Conservation (phyloP, 2,329 filamentous ascomycete genomes). For the Colletotrichum godetiae region DNA sequence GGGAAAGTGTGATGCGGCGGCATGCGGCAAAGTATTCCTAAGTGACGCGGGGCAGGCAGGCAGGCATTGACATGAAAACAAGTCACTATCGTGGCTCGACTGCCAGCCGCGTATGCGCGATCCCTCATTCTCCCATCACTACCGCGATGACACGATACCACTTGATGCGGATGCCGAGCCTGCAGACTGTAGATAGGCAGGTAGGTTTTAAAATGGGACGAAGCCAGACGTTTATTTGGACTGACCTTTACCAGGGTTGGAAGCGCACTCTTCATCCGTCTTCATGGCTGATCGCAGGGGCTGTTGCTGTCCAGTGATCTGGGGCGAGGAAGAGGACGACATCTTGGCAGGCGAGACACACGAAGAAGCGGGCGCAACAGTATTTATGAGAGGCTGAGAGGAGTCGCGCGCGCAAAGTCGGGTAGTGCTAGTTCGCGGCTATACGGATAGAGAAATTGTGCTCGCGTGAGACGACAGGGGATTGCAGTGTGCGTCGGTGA, state of each 20-base stretch:
- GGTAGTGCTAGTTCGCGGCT: not conserved
- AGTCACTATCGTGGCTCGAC: slow-evolving; percentile 6
- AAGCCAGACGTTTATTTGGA: slow-evolving; percentile 33
- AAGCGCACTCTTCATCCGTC: slow-evolving; percentile 54
- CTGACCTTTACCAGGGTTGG: slow-evolving; percentile 57
- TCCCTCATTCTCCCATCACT: not conserved
- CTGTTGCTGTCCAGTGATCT: slow-evolving; percentile 20
- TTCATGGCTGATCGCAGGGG: slow-evolving; percentile 58
- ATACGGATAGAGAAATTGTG: not conserved
- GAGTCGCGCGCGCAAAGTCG: not conserved
- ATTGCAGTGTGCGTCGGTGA: slow-evolving; percentile 11
- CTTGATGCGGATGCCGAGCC: slow-evolving; percentile 29
- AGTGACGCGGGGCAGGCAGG: slow-evolving; percentile 36
- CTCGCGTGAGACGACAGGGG: not conserved
- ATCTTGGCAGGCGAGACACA: slow-evolving; percentile 19
- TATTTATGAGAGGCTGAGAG: not conserved
- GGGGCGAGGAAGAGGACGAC: slow-evolving; percentile 33
- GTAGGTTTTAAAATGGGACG: slow-evolving; percentile 2
- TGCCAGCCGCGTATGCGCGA: slow-evolving; percentile 1
- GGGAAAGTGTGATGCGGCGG: not conserved
- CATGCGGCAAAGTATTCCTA: slow-evolving; percentile 35
- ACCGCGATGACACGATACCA: slow-evolving; percentile 17
- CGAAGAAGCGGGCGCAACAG: not conserved
- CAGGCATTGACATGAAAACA: not conserved
- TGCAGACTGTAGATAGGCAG: slow-evolving; percentile 6